Evolutionary conservation across 306 rosid genomes (phyloP), one percentile per base, ranked within the genome.

Genomic region (Cicer cuneatum): DNA sequence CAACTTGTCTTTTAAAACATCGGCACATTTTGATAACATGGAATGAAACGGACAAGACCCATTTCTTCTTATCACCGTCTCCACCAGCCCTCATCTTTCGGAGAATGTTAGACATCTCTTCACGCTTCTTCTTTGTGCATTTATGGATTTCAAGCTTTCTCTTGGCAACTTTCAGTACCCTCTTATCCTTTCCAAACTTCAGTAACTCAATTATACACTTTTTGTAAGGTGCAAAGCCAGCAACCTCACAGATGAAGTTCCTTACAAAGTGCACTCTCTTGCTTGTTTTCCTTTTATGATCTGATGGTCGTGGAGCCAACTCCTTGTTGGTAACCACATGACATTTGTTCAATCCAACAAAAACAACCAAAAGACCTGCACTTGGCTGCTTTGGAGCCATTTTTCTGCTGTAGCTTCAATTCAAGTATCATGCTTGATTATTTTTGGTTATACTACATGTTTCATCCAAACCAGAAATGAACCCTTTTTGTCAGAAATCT

Each of bases 11-110:
- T 56, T 69, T 62, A 39, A 66, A 71, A 78, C 59, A 78, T 29
- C 21, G 66, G 52, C 4, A 59, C 77, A 42, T 53, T 37, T 19
- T 12, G 63, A 10, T 21, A 56, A 24, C 10, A 21, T 33, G 66
- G 66, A 47, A 66, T n/a, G 8, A 62, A 24, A 2, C 2, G 75
- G 74, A 47, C 12, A 0, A 10, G 5, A 37, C 78, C 82, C 81
- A 90, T 72, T 92, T 89, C 86, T 92, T 89, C 88, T 92, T 92
- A 75, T 92, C 96, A 7, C 83, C 86, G 16, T 77, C 93, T 65
- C 97, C 96, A 78, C 97, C 97, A 70, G 96, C 81, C 97, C 97
- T 89, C 90, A 92, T 89, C 86, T 92, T 90, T 46, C 96, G 80
- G 64, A 92, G 96, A 43, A 81, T 89, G 8, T 74, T 89, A 7